A percentile compares a stretch with the other conserved stretches of the same genome.
These are phyloP conservation scores for Akanthomyces lecanii DNA, from an alignment of 2,329 filamentous ascomycete genomes.

Conservation along the genomic window DNA sequence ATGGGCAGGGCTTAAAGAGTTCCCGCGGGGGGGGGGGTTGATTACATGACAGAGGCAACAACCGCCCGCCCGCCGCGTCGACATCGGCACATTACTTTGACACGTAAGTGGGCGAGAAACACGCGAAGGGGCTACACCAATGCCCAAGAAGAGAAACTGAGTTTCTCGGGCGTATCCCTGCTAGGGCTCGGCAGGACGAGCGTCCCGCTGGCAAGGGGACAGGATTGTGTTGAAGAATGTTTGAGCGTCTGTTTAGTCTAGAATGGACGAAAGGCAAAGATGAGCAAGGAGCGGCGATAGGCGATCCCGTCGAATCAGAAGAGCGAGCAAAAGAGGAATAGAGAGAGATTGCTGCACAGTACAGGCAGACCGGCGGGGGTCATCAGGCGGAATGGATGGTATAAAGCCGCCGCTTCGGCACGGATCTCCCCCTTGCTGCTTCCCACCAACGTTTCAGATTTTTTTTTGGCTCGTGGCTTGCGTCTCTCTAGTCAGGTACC, in stretches of 20 bases:
- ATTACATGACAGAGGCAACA: neutral
- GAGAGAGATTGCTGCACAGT: neutral
- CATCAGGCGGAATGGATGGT: neutral
- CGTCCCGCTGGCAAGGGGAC: neutral
- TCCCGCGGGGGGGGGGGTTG: neutral
- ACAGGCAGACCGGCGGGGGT: neutral
- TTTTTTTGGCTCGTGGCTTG: conserved; percentile 1
- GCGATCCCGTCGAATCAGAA: neutral
- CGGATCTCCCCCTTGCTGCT: conserved; percentile 5
- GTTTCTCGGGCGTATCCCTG: conserved; percentile 7
- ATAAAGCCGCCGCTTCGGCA: conserved; percentile 4
- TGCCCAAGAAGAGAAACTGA: conserved; percentile 7
- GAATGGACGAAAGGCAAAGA: neutral
- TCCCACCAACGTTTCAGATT: conserved; percentile 14
- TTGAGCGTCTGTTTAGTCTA: conserved; percentile 1
- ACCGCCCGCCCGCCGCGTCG: neutral
- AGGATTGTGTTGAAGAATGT: conserved; percentile 6
- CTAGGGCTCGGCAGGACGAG: conserved; percentile 2
- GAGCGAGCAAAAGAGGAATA: neutral
- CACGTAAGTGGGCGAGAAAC: neutral
- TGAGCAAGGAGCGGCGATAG: neutral
- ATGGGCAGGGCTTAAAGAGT: neutral
- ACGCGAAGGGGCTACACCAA: neutral
- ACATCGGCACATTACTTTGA: conserved; percentile 10
- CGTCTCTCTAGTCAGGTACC: too few species aligned